Evolutionary conservation across 345 rosid genomes (phyloP), one percentile per base, ranked within the genome.

Genomic region (Rhodomyrtus tomentosa): DNA sequence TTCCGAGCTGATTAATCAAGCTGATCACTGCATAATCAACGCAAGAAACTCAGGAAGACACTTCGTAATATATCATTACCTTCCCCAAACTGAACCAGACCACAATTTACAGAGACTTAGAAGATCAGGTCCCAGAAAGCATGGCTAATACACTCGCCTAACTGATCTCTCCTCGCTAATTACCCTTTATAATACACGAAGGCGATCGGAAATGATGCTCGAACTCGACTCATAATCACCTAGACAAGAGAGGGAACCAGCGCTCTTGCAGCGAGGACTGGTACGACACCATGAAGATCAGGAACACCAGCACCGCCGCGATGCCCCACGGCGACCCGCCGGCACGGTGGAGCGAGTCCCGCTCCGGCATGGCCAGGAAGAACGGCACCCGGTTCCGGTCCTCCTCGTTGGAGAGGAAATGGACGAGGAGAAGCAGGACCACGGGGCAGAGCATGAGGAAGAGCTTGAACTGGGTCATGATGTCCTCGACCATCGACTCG

Each of bases 291-390:
- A 89, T 88, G 56, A 83, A 82, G 36, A 88, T 16, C n/a, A 89
- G 90, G 83, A 89, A 55, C 7, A 88, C 84, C 55, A 89, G 89
- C 85, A 89, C 6, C 25, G 87, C 76, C 18, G 88, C 91, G 38
- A 88, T 86, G 0, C 90, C 91, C 89, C 90, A 89, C 20, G 89
- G 87, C 20, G 89, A 81, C 12, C 89, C 91, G 40, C 90, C 91
- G 14, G 86, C 86, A 6, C 86, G 82, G 74, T 84, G 86, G 53
- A 84, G 55, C 32, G 86, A 79, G 82, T 84, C 86, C 76, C 13
- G 50, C 86, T 84, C 86, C 27, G 82, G 86, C 42, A 84, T 48
- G 82, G 83, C 5, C 32, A 80, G 58, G 55, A 76, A 27, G 76
- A 20, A 36, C 83, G 86, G 83, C 59, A 80, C 82, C 86, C 82